Percentiles rank a stretch among this genome's conserved stretches.
These are phyloP conservation scores for Grigorovia transvaalensis DNA, from an alignment of 805 yeast species.

Conservation along the genomic window DNA sequence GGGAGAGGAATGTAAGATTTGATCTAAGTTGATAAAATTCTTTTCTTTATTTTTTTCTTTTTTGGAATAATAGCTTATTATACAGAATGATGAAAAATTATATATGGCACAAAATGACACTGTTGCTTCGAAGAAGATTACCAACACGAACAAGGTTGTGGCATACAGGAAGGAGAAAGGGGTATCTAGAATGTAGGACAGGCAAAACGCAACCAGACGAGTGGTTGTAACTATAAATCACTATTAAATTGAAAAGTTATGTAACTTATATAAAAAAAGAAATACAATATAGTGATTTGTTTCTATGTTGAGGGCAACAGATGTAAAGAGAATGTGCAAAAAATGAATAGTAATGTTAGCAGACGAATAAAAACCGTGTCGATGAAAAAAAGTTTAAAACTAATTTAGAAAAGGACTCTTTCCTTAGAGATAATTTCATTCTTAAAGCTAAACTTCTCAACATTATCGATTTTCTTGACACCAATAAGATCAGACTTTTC, in stretches of 20 bases:
- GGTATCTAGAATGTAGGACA: too few species aligned
- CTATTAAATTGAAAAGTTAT: neutral
- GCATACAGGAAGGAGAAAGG: too few species aligned
- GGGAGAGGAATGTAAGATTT: neutral
- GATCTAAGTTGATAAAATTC: too few species aligned
- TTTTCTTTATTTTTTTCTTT: too few species aligned
- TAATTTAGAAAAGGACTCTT: slow-evolving; percentile 19
- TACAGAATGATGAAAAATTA: neutral
- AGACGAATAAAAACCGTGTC: neutral
- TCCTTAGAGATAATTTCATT: slow-evolving; percentile 24
- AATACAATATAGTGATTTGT: too few species aligned
- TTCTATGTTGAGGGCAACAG: neutral
- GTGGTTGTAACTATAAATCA: too few species aligned
- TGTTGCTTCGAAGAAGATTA: too few species aligned
- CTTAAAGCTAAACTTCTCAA: slow-evolving; percentile 13
- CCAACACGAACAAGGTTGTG: too few species aligned
- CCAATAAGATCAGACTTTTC: neutral
- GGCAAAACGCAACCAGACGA: too few species aligned
- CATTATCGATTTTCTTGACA: slow-evolving; percentile 1
- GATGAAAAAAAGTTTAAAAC: neutral
- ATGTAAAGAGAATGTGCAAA: neutral
- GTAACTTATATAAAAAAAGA: too few species aligned
- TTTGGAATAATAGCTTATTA: neutral
- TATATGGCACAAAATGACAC: neutral
- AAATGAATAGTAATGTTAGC: neutral